Conservation (phyloP, 78 protist genomes). For the Capsaspora owczarzaki region DNA sequence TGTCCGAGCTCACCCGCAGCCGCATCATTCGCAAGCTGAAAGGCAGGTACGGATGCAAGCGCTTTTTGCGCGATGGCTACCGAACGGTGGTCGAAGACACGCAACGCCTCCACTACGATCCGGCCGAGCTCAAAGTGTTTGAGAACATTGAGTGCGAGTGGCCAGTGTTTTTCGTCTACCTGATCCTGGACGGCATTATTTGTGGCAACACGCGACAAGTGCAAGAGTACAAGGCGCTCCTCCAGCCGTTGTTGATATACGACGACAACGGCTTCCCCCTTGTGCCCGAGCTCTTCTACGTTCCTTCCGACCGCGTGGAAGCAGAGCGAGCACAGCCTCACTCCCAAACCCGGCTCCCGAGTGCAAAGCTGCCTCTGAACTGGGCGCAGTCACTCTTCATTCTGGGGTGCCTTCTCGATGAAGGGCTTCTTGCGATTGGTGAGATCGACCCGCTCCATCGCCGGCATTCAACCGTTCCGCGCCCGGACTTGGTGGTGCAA, state of each 20-base stretch:
- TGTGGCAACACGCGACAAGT: neutral
- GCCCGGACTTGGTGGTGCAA: neutral
- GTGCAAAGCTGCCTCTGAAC: neutral
- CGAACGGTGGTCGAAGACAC: conserved; percentile 24
- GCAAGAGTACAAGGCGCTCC: neutral
- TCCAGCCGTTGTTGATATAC: neutral
- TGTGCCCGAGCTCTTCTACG: conserved; percentile 12
- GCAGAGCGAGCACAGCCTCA: neutral
- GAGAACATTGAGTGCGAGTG: conserved; percentile 41
- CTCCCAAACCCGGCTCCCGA: conserved; percentile 1
- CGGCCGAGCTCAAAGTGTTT: conserved; percentile 19
- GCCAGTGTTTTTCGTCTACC: conserved; percentile 26
- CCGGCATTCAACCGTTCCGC: neutral
- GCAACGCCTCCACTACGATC: conserved; percentile 29
- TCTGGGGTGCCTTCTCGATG: neutral
- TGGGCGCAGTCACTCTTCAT: conserved; percentile 26
- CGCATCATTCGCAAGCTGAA: neutral
- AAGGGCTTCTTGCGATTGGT: neutral
- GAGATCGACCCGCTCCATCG: conserved; percentile 27
- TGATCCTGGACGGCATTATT: conserved; percentile 6
- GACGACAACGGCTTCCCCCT: neutral
- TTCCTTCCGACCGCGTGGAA: conserved; percentile 10
- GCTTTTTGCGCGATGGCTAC: conserved; percentile 40
- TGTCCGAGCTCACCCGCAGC: neutral
- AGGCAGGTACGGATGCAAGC: conserved; percentile 30